A percentile compares a stretch with the other conserved stretches of the same genome.
phyloP scores from a whole-genome alignment of 768 basidiomycete genomes.

The Lepiota subincarnata region DNA sequence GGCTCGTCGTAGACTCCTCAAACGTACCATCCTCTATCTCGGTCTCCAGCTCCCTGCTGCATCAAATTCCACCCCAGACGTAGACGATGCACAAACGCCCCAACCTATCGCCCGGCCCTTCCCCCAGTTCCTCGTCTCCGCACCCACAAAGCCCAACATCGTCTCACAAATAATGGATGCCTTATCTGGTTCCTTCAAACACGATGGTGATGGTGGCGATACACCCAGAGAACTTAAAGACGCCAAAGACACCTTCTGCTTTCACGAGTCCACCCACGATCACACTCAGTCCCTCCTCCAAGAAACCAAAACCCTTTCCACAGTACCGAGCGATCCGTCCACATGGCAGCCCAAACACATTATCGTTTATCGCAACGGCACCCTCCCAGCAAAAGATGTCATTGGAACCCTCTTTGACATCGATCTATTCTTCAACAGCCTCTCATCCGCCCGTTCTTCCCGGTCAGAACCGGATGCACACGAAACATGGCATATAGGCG shows the following conservation, averaged over 20 bases:
- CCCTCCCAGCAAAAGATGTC: constrained; percentile 43
- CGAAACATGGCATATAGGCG: constrained; percentile 57
- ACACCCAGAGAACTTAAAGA: constrained; percentile 44
- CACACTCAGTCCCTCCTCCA: constrained; percentile 27
- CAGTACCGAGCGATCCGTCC: constrained; percentile 21
- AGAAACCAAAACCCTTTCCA: constrained; percentile 14
- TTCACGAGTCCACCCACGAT: constrained; percentile 37
- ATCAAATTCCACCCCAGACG: constrained; percentile 22
- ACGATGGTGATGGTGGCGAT: constrained; percentile 17
- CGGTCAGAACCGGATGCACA: constrained; percentile 20
- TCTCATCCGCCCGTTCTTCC: constrained; percentile 31
- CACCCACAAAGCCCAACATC: constrained; percentile 35
- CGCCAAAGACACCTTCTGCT: constrained; percentile 65
- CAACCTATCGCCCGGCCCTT: constrained; percentile 37
- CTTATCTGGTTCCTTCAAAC: constrained; percentile 26
- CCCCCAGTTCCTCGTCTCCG: constrained; percentile 57
- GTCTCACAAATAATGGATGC: constrained; percentile 36
- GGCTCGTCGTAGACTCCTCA: constrained; percentile 20
- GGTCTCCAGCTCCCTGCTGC: constrained; percentile 33
- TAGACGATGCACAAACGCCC: constrained; percentile 17
- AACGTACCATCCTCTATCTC: constrained; percentile 28
- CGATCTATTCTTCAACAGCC: constrained; percentile 49
- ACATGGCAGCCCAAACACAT: constrained; percentile 50
- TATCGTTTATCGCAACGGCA: constrained; percentile 44
- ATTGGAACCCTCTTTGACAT: constrained; percentile 73